These are phyloP conservation scores for Sinapis alba DNA, from an alignment of 441 rosid genomes.

Conservation along the genomic window DNA sequence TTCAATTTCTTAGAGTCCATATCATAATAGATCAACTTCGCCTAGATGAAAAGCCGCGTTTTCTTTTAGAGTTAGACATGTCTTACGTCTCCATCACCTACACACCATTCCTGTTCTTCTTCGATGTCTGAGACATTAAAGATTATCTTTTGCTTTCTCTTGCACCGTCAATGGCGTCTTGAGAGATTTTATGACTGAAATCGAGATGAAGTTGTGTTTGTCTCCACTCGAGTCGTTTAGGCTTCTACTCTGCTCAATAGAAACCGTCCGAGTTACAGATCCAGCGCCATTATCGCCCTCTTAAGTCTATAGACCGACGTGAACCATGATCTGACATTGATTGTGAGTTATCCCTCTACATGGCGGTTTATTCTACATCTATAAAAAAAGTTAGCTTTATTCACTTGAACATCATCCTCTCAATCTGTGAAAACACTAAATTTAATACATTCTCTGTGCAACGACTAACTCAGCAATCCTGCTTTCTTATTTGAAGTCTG, in stretches of 20 bases:
- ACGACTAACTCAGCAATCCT: background rate
- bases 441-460: background rate
- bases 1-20: too few species aligned
- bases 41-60: too few species aligned
- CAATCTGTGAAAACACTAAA: background rate
- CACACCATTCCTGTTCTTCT: background rate
- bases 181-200: background rate
- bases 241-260: background rate
- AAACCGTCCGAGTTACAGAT: background rate
- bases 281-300: background rate
- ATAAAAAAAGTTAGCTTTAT: background rate
- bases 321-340: background rate
- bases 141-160: background rate
- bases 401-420: background rate
- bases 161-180: background rate
- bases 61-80: background rate
- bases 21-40: too few species aligned
- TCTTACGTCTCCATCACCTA: background rate
- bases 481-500: background rate
- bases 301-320: background rate
- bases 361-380: background rate
- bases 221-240: background rate
- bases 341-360: background rate
- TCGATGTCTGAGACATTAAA: background rate
- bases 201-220: background rate